These are phyloP conservation scores for Eucalyptus curtisii DNA, from an alignment of 345 rosid species.

Conservation along the genomic window DNA sequence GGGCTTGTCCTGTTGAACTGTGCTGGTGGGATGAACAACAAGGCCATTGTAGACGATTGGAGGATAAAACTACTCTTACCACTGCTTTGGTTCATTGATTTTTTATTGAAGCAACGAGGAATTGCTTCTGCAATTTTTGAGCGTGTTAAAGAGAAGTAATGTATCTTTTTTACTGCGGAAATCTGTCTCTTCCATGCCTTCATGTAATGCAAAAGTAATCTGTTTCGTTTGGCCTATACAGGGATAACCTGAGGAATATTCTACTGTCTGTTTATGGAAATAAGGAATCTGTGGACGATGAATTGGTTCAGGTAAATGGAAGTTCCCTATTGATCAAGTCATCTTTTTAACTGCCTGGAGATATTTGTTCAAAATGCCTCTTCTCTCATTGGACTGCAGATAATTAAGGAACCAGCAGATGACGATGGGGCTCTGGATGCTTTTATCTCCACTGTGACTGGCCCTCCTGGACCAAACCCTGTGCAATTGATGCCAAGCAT, in stretches of 20 bases:
- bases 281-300: conserved; percentile 74
- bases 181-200: neutral
- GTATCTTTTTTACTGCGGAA: neutral
- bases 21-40: conserved; percentile 96
- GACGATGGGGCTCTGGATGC: conserved; percentile 88
- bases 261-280: conserved; percentile 60
- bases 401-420: conserved; percentile 67
- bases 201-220: neutral
- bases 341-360: neutral
- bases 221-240: conserved; percentile 8
- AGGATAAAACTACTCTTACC: conserved; percentile 77
- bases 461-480: conserved; percentile 95
- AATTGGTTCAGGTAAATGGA: conserved; percentile 57
- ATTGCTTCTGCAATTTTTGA: conserved; percentile 67
- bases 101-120: conserved; percentile 47
- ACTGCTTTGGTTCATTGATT: conserved; percentile 67
- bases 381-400: conserved; percentile 20
- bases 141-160: conserved; percentile 61
- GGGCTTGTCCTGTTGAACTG: conserved; percentile 86
- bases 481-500: conserved; percentile 46
- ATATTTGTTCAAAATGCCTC: neutral
- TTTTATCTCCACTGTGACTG: conserved; percentile 69
- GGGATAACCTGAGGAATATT: conserved; percentile 59
- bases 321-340: neutral
- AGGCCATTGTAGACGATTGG: conserved; percentile 93